Evolutionary conservation across 2,329 filamentous ascomycete genomes (phyloP).

Genomic region (Alternaria metachromatica): DNA sequence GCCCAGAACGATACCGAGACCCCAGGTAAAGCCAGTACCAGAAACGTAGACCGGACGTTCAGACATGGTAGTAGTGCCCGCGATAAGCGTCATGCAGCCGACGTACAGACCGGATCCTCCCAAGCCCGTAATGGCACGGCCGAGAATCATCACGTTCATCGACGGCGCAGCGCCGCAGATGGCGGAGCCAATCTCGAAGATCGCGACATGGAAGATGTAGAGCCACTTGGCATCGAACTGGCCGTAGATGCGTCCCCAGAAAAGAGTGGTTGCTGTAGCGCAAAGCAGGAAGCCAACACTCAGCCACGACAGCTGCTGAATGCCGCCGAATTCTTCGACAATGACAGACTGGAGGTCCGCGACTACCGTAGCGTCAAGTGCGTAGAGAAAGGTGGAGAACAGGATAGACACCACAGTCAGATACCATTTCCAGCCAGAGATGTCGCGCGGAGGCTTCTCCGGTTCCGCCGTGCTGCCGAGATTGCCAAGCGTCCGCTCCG

Average conservation of each 20-base stretch:
- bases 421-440: conserved; percentile 7
- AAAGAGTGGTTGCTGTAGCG: not conserved
- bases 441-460: not conserved
- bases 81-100: conserved; percentile 39
- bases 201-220: conserved; percentile 31
- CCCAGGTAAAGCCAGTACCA: conserved; percentile 46
- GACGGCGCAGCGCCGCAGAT: conserved; percentile 40
- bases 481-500: not conserved
- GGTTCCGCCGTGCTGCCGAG: not conserved
- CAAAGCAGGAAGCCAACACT: conserved; percentile 11
- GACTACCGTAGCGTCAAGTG: conserved; percentile 41
- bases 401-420: conserved; percentile 1
- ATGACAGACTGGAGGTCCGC: conserved; percentile 27
- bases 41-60: conserved; percentile 34
- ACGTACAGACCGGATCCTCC: conserved; percentile 55
- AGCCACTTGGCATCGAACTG: conserved; percentile 43
- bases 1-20: conserved; percentile 54
- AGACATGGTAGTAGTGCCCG: conserved; percentile 30
- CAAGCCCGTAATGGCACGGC: conserved; percentile 55
- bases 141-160: conserved; percentile 46
- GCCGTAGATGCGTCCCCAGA: not conserved
- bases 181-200: conserved; percentile 40
- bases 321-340: conserved; percentile 15
- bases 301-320: conserved; percentile 25
- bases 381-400: conserved; percentile 30